Percentiles rank a stretch among this genome's conserved stretches.
Evolutionary conservation across 2,329 filamentous ascomycete species (phyloP).

Genomic region (Fusarium chlamydosporum): DNA sequence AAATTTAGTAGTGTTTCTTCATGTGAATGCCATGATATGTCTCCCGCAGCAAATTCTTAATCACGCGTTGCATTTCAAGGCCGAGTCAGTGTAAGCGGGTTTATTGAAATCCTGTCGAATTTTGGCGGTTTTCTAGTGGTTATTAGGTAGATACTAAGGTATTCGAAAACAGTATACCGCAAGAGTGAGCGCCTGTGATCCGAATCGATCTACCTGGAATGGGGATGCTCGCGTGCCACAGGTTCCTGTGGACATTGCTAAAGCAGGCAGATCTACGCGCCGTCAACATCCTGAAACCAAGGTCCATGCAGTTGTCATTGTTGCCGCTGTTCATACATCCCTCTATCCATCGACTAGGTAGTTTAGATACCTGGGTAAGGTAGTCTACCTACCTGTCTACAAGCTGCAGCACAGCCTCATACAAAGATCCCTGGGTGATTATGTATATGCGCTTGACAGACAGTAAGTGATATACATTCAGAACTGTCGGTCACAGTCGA

Average conservation of each 20-base stretch:
- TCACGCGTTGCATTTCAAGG: neutral
- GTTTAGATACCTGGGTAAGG: neutral
- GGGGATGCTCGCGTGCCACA: constrained; percentile 35
- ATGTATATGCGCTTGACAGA: constrained; percentile 11
- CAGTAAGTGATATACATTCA: constrained; percentile 2
- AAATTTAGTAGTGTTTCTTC: constrained; percentile 1
- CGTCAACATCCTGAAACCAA: constrained; percentile 19
- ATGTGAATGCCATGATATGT: constrained; percentile 13
- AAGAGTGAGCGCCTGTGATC: neutral
- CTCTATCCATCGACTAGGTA: constrained; percentile 25
- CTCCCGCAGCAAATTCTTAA: neutral
- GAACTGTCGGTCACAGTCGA: constrained; percentile 2
- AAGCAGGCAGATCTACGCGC: constrained; percentile 29
- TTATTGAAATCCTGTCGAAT: neutral
- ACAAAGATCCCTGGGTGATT: constrained; percentile 25
- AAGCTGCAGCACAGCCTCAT: constrained; percentile 40
- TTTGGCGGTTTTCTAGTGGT: neutral
- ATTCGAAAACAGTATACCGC: neutral
- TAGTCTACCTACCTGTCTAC: neutral
- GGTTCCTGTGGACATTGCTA: constrained; percentile 5
- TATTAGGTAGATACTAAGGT: no score
- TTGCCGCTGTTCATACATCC: constrained; percentile 27
- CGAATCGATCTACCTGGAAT: neutral
- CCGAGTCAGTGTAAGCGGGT: neutral
- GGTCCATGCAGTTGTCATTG: constrained; percentile 27